Evolutionary conservation across 116 monocot species (phyloP).

Genomic region (Phalaenopsis hybrid): DNA sequence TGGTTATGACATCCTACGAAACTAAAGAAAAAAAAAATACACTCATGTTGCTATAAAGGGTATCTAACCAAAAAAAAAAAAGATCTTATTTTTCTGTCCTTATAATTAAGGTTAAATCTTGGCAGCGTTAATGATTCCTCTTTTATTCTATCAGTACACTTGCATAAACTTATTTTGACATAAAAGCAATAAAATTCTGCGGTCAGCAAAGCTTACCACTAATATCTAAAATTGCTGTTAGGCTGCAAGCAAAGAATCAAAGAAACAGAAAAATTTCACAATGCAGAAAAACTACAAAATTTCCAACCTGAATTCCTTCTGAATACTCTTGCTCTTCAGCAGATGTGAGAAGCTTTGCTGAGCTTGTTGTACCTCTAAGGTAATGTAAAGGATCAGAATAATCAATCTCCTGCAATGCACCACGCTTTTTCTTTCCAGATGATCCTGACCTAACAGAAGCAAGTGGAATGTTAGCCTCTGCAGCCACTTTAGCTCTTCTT

Average conservation of each 20-base stretch:
- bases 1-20: too few relatives aligned
- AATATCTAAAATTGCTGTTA: not conserved
- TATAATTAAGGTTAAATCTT: not conserved
- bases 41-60: not conserved
- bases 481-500: constrained; percentile 51
- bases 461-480: constrained; percentile 21
- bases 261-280: not conserved
- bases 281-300: not conserved
- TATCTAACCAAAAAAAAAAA: not conserved
- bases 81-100: not conserved
- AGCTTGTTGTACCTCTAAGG: constrained; percentile 51
- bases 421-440: constrained; percentile 51
- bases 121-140: not conserved
- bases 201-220: not conserved
- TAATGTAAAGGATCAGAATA: constrained; percentile 76
- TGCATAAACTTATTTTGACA: not conserved
- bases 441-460: constrained; percentile 35
- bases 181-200: not conserved
- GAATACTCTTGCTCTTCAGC: constrained; percentile 71
- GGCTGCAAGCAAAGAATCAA: not conserved
- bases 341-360: constrained; percentile 61
- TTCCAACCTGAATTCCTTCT: constrained; percentile 66
- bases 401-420: constrained; percentile 46
- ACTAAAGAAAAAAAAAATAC: too few relatives aligned
- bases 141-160: not conserved